Evolutionary conservation across 345 rosid genomes (phyloP).

Genomic region (Rhodamnia rubescens): DNA sequence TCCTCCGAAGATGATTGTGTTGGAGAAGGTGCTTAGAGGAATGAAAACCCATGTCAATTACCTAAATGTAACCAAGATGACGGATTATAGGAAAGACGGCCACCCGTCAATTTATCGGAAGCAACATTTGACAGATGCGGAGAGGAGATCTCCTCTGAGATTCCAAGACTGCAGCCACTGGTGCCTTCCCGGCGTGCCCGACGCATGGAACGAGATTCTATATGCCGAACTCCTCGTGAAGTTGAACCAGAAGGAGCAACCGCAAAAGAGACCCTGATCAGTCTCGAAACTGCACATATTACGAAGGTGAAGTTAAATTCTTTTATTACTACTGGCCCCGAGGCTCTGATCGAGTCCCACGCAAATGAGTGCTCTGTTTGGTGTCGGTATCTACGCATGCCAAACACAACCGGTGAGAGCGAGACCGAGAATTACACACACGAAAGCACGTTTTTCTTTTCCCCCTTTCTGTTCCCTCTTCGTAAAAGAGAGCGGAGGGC

Average conservation of each 20-base stretch:
- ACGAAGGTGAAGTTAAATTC: neutral
- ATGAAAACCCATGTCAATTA: conserved; percentile 77
- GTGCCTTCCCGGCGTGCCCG: conserved; percentile 99
- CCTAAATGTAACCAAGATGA: conserved; percentile 73
- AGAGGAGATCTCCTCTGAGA: conserved; percentile 38
- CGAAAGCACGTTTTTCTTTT: neutral
- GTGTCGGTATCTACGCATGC: neutral
- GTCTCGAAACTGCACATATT: neutral
- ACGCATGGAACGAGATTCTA: conserved; percentile 83
- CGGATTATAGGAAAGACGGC: conserved; percentile 85
- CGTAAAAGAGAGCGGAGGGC: neutral
- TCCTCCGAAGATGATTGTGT: conserved; percentile 67
- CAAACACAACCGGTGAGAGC: neutral
- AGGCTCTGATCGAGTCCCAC: neutral
- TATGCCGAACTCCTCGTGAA: conserved; percentile 61
- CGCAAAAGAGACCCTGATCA: neutral
- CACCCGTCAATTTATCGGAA: conserved; percentile 89
- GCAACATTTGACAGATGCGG: conserved; percentile 24
- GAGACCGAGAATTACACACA: neutral
- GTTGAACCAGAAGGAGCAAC: conserved; percentile 22
- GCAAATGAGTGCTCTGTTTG: neutral
- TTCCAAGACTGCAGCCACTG: conserved; percentile 98
- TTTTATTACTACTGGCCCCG: neutral
- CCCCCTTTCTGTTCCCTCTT: neutral
- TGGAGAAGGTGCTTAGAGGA: conserved; percentile 60